These are phyloP conservation scores for Hibiscus syriacus DNA, from an alignment of 345 rosid genomes.

Conservation along the genomic window DNA sequence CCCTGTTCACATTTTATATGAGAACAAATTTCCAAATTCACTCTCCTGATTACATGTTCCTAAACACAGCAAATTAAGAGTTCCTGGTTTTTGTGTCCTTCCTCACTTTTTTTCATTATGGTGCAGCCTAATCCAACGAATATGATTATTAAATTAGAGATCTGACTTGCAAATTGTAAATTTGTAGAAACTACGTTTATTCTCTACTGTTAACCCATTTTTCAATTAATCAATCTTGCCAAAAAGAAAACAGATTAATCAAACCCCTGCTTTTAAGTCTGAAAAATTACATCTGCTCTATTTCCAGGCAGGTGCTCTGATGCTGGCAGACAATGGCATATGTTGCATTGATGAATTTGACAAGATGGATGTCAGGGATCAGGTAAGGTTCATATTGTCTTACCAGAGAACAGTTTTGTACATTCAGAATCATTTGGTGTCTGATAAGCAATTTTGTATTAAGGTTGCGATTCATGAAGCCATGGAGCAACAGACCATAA, in stretches of 20 bases:
- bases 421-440: neutral
- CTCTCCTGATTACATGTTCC: no score
- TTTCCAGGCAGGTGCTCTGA: slow-evolving; percentile 87
- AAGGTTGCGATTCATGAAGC: slow-evolving; percentile 99
- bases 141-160: neutral
- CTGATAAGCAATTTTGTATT: slow-evolving; percentile 16
- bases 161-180: neutral
- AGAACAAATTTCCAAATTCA: no score
- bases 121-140: neutral
- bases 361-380: slow-evolving; percentile 95
- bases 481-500: slow-evolving; percentile 98
- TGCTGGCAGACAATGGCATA: slow-evolving; percentile 98
- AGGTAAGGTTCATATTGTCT: slow-evolving; percentile 38
- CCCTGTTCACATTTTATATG: no score
- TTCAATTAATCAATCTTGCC: no score
- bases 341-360: slow-evolving; percentile 99
- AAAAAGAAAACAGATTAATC: no score
- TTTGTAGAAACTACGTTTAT: neutral
- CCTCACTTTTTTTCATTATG: neutral
- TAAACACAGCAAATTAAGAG: no score
- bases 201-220: no score
- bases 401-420: neutral
- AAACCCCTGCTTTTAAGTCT: no score
- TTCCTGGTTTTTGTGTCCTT: neutral
- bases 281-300: neutral